phyloP scores from a whole-genome alignment of 352 stramenopile genomes.

The Phytopythium helicoides region DNA sequence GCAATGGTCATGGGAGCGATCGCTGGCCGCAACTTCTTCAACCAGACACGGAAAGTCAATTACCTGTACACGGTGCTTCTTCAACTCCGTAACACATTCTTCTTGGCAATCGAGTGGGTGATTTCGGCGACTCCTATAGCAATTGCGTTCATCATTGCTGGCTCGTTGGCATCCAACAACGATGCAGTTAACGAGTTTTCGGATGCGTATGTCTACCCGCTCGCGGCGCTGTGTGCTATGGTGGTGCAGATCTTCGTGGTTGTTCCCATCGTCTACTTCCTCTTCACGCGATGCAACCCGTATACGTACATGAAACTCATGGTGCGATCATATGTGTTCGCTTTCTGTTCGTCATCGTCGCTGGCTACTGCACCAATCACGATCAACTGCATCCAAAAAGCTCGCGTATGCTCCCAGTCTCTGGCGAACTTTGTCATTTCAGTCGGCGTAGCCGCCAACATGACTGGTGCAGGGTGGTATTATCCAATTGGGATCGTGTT shows the following conservation, averaged over 20 bases:
- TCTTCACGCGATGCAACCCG: conserved; percentile 46
- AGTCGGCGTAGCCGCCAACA: too few relatives aligned
- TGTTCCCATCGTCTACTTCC: conserved; percentile 61
- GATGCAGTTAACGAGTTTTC: conserved; percentile 29
- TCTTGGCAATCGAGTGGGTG: conserved; percentile 65
- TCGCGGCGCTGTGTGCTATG: conserved; percentile 30
- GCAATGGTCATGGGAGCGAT: conserved; percentile 63
- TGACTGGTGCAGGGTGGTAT: too few relatives aligned
- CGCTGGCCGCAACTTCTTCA: conserved; percentile 55
- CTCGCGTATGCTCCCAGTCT: too few relatives aligned
- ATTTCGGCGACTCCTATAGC: conserved; percentile 61
- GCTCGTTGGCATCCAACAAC: conserved; percentile 54
- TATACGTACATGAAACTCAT: conserved; percentile 74
- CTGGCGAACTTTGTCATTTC: too few relatives aligned
- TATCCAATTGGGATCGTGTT: too few relatives aligned
- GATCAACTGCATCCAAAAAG: too few relatives aligned
- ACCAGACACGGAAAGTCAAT: conserved; percentile 52
- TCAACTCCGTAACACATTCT: too few relatives aligned
- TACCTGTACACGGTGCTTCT: conserved; percentile 69
- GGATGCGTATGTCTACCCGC: conserved; percentile 53
- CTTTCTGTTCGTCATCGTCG: conserved; percentile 64
- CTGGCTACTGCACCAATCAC: conserved; percentile 64
- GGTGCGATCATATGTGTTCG: conserved; percentile 61
- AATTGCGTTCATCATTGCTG: too few relatives aligned
- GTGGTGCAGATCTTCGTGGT: conserved; percentile 47